These are phyloP conservation scores for Rubus parviflorus DNA, from an alignment of 306 rosid genomes.

Conservation along the genomic window DNA sequence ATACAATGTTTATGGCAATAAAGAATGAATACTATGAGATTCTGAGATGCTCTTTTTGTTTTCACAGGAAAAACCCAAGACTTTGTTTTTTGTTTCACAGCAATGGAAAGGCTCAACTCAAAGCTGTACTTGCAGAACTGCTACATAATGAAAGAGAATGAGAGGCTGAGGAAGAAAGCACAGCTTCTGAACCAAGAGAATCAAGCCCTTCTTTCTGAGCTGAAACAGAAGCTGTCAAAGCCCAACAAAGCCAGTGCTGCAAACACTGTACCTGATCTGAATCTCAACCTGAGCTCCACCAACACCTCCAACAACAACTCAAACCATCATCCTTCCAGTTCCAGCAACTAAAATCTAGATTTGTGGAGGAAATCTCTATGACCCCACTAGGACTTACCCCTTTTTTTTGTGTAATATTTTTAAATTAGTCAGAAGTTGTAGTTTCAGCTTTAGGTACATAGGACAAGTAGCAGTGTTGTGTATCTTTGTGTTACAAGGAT, in stretches of 20 bases:
- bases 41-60: conserved; percentile 21
- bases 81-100: conserved; percentile 3
- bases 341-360: conserved; percentile 43
- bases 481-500: neutral
- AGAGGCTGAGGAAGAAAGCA: conserved; percentile 93
- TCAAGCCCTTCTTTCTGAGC: conserved; percentile 82
- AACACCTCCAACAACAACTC: conserved; percentile 16
- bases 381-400: conserved; percentile 55
- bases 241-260: conserved; percentile 48
- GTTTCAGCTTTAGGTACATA: conserved; percentile 60
- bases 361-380: conserved; percentile 30
- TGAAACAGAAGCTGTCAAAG: conserved; percentile 82
- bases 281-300: conserved; percentile 51
- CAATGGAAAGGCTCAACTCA: conserved; percentile 93
- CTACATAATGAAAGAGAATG: conserved; percentile 95
- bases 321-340: conserved; percentile 54
- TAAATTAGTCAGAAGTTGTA: conserved; percentile 43
- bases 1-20: neutral
- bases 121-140: conserved; percentile 92
- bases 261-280: conserved; percentile 63
- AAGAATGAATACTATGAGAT: neutral
- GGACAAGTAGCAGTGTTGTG: conserved; percentile 44
- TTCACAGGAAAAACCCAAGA: neutral
- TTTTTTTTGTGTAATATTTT: conserved; percentile 58
- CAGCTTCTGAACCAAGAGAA: conserved; percentile 94